Evolutionary conservation across 352 stramenopile genomes (phyloP).

Genomic region (Phytophthora aleatoria): DNA sequence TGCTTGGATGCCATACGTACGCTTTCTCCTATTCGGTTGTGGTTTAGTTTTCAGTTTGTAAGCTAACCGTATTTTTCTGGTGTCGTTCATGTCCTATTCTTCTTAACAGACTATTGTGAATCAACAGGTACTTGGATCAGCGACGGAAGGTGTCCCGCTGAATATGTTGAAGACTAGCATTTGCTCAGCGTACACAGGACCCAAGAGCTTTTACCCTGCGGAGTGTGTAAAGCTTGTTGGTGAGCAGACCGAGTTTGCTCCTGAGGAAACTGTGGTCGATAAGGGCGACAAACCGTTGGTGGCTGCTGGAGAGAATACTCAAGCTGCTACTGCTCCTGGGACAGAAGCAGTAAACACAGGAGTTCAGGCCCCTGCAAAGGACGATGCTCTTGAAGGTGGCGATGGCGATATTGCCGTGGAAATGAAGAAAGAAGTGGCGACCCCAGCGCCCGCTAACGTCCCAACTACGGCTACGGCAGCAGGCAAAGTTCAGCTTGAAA

Average conservation of each 20-base stretch:
- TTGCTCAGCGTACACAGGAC: conserved; percentile 71
- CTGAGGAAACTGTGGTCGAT: conserved; percentile 33
- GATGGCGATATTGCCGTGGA: conserved; percentile 40
- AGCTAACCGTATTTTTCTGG: conserved; percentile 3
- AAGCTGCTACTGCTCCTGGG: conserved; percentile 6
- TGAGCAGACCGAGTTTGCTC: conserved; percentile 55
- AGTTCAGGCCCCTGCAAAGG: conserved; percentile 18
- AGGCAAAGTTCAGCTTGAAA: conserved; percentile 66
- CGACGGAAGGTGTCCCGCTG: conserved; percentile 60
- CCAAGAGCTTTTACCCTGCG: conserved; percentile 64
- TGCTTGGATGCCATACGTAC: conserved; percentile 81
- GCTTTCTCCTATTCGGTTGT: conserved; percentile 5
- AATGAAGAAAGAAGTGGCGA: conserved; percentile 44
- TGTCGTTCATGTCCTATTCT: not conserved
- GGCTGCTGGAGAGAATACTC: conserved; percentile 17
- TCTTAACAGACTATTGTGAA: conserved; percentile 62
- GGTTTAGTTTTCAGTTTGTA: not conserved
- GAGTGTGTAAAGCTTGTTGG: conserved; percentile 60
- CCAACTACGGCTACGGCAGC: conserved; percentile 5
- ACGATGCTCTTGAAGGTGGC: conserved; percentile 22
- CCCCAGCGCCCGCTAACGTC: conserved; percentile 8
- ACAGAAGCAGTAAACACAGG: conserved; percentile 9
- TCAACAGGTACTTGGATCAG: conserved; percentile 59
- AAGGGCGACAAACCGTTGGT: conserved; percentile 22
- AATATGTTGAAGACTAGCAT: conserved; percentile 63